Evolutionary conservation across 441 rosid genomes (phyloP).

Genomic region (Melastoma candidum): DNA sequence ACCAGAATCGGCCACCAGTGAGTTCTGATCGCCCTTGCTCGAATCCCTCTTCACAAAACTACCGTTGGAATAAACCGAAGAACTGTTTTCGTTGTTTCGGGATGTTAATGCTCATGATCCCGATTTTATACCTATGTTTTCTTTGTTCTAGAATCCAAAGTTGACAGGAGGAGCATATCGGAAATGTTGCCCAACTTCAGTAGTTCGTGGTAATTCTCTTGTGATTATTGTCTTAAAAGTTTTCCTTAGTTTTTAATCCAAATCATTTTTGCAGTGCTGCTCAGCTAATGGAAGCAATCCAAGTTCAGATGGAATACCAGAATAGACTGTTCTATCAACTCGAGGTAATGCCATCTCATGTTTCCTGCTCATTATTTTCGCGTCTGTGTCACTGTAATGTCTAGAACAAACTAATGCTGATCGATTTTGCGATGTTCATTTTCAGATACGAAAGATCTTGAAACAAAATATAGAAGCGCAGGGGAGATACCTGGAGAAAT

Average conservation of each 20-base stretch:
- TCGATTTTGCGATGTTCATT: background rate
- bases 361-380: no score
- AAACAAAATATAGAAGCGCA: conserved; percentile 47
- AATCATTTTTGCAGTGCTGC: conserved; percentile 27
- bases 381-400: no score
- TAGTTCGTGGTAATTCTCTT: conserved; percentile 26
- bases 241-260: no score
- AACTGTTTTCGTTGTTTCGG: background rate
- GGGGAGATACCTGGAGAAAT: conserved; percentile 33
- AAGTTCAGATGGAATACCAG: conserved; percentile 31
- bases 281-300: conserved; percentile 46
- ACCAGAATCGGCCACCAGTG: conserved; percentile 41
- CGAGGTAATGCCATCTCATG: conserved; percentile 24
- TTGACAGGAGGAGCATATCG: conserved; percentile 37
- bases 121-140: background rate
- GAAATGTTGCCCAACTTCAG: conserved; percentile 52
- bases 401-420: background rate
- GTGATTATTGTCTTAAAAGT: no score
- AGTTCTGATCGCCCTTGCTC: conserved; percentile 11
- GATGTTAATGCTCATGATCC: background rate
- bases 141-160: conserved; percentile 27
- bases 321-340: conserved; percentile 28
- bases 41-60: no score
- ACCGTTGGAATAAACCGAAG: background rate
- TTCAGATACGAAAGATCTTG: conserved; percentile 38